Conservation (phyloP, 2,329 filamentous ascomycete species). For the Fusarium papillatum region DNA sequence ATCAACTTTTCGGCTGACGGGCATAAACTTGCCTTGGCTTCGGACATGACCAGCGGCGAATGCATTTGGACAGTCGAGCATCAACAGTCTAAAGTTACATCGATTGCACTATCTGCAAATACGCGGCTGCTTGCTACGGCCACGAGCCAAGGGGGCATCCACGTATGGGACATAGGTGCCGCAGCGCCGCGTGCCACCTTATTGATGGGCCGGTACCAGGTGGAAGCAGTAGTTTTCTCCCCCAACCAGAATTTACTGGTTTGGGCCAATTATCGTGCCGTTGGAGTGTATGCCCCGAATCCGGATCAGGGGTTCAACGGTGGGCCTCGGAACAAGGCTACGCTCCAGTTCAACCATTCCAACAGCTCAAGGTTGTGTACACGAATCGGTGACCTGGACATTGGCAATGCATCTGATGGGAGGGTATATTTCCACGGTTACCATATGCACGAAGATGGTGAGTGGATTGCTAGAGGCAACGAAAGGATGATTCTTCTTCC, state of each 20-base stretch:
- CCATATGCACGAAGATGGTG: fast-evolving
- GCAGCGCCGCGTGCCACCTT: not conserved
- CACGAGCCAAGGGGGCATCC: fast-evolving
- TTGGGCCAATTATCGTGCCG: fast-evolving
- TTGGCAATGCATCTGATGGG: no score
- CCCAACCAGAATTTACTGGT: not conserved
- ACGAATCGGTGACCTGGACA: not conserved
- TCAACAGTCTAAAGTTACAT: not conserved
- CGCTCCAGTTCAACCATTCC: not conserved
- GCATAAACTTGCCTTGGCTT: not conserved
- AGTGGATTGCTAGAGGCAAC: not conserved
- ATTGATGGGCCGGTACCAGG: no score
- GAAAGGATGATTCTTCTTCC: not conserved
- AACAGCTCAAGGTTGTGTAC: not conserved
- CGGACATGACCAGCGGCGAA: not conserved
- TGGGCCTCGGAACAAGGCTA: not conserved
- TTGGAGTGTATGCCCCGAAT: not conserved
- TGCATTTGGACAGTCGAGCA: not conserved
- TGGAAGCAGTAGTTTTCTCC: not conserved
- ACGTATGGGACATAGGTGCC: not conserved
- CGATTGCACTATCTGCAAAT: not conserved
- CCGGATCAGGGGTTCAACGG: no score
- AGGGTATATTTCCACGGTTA: not conserved
- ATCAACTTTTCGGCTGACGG: not conserved
- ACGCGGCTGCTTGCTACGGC: not conserved